These are phyloP conservation scores for Cicer pinnatifidum DNA, from an alignment of 306 rosid genomes.

Conservation along the genomic window DNA sequence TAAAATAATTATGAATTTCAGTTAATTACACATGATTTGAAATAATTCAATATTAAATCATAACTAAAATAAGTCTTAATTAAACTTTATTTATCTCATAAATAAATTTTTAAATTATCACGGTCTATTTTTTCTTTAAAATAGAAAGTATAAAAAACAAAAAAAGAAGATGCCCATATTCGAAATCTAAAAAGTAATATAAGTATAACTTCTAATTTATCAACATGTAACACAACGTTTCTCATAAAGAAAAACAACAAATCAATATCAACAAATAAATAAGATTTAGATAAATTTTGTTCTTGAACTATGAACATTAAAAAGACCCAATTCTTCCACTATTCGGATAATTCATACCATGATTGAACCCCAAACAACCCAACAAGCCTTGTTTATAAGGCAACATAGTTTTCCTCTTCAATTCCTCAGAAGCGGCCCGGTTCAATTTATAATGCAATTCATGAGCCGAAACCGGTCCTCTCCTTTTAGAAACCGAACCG, in stretches of 20 bases:
- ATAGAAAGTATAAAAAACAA: too few species aligned
- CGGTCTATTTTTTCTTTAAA: too few species aligned
- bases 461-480: constrained; percentile 79
- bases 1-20: too few species aligned
- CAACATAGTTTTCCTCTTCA: constrained; percentile 85
- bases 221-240: background rate
- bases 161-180: too few species aligned
- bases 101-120: too few species aligned
- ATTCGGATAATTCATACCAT: constrained; percentile 54
- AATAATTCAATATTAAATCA: too few species aligned
- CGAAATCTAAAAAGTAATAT: background rate
- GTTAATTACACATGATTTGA: too few species aligned
- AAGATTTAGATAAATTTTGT: constrained; percentile 25
- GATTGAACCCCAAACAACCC: constrained; percentile 83
- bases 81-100: too few species aligned
- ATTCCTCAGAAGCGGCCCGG: constrained; percentile 87
- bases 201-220: background rate
- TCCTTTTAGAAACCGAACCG: constrained; percentile 69
- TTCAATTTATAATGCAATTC: constrained; percentile 82
- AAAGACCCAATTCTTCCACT: constrained; percentile 62
- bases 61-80: too few species aligned
- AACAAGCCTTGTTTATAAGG: constrained; percentile 87
- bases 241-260: background rate
- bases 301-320: constrained; percentile 53
- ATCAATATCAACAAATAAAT: background rate